Conservation (phyloP, 345 rosid genomes). For the Citrus cavaleriei region DNA sequence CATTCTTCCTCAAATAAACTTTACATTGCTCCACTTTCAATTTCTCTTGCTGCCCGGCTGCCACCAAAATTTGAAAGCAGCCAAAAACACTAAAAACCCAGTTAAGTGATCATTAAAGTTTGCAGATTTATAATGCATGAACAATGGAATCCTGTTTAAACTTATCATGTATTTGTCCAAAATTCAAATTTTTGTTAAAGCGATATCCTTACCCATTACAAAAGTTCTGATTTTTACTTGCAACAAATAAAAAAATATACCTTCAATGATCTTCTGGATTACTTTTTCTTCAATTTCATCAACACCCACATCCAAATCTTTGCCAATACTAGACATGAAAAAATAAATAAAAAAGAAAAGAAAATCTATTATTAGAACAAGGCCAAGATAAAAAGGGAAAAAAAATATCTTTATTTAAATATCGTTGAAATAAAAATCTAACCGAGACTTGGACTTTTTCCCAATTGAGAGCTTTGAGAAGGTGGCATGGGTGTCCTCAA, state of each 20-base stretch:
- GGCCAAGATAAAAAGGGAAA: neutral
- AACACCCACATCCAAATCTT: constrained; percentile 4
- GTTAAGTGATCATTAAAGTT: neutral
- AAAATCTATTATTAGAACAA: neutral
- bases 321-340: constrained; percentile 8
- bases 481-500: constrained; percentile 23
- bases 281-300: constrained; percentile 7
- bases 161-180: neutral
- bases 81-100: neutral
- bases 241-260: constrained; percentile 2
- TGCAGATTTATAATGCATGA: neutral
- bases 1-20: constrained; percentile 55
- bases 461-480: constrained; percentile 30
- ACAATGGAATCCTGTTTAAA: neutral
- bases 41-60: constrained; percentile 51
- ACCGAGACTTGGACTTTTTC: constrained; percentile 32
- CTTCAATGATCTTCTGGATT: constrained; percentile 28
- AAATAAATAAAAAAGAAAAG: neutral
- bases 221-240: neutral
- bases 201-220: neutral
- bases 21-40: constrained; percentile 56
- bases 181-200: neutral
- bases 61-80: constrained; percentile 10
- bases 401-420: neutral
- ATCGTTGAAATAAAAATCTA: neutral